These are phyloP conservation scores for Coprinellus micaceus DNA, from an alignment of 768 basidiomycete species.

Conservation along the genomic window DNA sequence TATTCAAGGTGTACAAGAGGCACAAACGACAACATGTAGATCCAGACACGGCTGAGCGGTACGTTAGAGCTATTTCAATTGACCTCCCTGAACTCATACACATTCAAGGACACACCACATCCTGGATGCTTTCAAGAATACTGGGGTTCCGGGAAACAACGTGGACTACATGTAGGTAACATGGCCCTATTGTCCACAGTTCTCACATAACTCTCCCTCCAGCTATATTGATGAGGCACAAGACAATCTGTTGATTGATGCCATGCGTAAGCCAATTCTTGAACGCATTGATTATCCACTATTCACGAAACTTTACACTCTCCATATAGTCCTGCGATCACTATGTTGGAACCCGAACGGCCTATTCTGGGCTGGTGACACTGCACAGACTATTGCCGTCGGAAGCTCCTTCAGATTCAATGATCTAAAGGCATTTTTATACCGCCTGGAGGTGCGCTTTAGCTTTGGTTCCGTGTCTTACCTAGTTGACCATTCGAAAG, in stretches of 20 bases:
- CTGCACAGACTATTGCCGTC: slow-evolving; percentile 71
- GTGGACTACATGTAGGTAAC: slow-evolving; percentile 55
- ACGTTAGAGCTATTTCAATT: not conserved
- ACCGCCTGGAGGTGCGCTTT: slow-evolving; percentile 51
- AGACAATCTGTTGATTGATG: slow-evolving; percentile 62
- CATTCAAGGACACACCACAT: slow-evolving; percentile 46
- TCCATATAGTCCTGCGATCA: slow-evolving; percentile 60
- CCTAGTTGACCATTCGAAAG: not conserved
- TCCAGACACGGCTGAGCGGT: slow-evolving; percentile 58
- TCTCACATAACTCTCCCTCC: not conserved
- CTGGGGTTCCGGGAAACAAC: slow-evolving; percentile 34
- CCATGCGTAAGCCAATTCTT: slow-evolving; percentile 36
- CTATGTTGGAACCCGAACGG: slow-evolving; percentile 64
- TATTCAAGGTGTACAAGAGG: slow-evolving; percentile 49
- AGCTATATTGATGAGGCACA: slow-evolving; percentile 68
- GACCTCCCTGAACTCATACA: not conserved
- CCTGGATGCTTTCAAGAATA: slow-evolving; percentile 27
- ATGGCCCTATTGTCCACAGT: not conserved
- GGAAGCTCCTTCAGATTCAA: slow-evolving; percentile 72
- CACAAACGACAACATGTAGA: slow-evolving; percentile 39
- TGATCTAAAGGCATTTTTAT: slow-evolving; percentile 65
- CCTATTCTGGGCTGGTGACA: slow-evolving; percentile 77
- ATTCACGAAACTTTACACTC: too few species aligned
- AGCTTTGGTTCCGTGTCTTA: too few species aligned
- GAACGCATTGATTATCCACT: too few species aligned